phyloP scores from a whole-genome alignment of 139 green algal species.

The Dunaliella primolecta region DNA sequence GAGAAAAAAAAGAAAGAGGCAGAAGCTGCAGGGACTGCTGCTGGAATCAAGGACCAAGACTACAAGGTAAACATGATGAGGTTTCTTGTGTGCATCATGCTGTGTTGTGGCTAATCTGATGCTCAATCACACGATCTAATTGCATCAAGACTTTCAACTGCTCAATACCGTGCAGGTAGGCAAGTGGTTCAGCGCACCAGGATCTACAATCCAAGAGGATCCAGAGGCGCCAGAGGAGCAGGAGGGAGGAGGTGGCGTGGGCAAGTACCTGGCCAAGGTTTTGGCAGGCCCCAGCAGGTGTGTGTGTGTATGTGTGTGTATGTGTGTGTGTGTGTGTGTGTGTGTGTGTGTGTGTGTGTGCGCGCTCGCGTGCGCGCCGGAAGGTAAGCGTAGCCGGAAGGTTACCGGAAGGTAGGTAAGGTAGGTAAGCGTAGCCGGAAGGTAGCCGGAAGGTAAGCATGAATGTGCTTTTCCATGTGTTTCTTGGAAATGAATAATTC shows the following conservation, averaged over 20 bases:
- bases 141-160: too few relatives aligned
- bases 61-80: background rate
- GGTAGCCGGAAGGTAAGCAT: background rate
- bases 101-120: background rate
- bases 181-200: constrained; percentile 51
- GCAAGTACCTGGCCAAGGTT: constrained; percentile 54
- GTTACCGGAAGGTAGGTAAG: background rate
- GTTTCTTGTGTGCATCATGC: background rate
- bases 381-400: background rate
- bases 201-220: background rate
- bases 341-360: background rate
- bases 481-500: too few relatives aligned
- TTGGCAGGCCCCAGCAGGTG: background rate
- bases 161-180: too few relatives aligned
- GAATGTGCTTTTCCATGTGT: background rate
- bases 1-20: constrained; percentile 20
- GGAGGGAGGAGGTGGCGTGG: constrained; percentile 43
- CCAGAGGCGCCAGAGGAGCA: background rate
- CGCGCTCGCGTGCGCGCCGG: too few relatives aligned
- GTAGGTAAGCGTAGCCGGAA: background rate
- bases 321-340: background rate
- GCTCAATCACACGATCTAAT: background rate
- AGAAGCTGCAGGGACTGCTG: constrained; percentile 9
- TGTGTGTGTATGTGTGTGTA: background rate
- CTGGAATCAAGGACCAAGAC: background rate